Evolutionary conservation across 1,139 yeast species (phyloP).

Genomic region (Neolecta irregularis): DNA sequence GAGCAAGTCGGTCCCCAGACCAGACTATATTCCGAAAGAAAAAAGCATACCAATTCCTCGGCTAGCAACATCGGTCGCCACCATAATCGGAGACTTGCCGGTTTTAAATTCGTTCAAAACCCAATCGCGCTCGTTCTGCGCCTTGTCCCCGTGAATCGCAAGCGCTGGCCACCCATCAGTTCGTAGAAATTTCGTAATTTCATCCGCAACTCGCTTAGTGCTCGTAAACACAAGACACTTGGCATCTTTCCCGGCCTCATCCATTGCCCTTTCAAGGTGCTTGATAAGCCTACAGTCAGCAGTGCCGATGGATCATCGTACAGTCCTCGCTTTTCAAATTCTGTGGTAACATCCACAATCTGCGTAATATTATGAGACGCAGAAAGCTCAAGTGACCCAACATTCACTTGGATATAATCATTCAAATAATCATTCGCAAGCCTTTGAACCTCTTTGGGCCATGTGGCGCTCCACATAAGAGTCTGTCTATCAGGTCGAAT

Average conservation of each 20-base stretch:
- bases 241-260: conserved; percentile 54
- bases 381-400: conserved; percentile 89
- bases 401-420: conserved; percentile 89
- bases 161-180: conserved; percentile 98
- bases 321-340: conserved; percentile 78
- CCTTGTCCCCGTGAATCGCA: conserved; percentile 98
- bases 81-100: conserved; percentile 93
- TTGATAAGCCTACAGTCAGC: conserved; percentile 41
- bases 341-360: conserved; percentile 77
- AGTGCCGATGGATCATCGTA: conserved; percentile 1
- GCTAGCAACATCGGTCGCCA: conserved; percentile 98
- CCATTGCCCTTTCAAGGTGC: conserved; percentile 72
- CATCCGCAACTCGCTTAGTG: conserved; percentile 96
- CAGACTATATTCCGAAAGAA: conserved; percentile 3
- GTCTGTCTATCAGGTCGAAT: conserved; percentile 97
- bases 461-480: conserved; percentile 98
- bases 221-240: conserved; percentile 82
- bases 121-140: conserved; percentile 98
- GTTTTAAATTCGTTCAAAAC: conserved; percentile 80
- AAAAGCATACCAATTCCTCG: conserved; percentile 94
- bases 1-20: conserved; percentile 4
- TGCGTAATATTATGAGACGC: conserved; percentile 96
- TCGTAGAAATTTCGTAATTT: conserved; percentile 77
- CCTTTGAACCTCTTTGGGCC: conserved; percentile 96
- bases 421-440: conserved; percentile 80